Evolutionary conservation across 176 grass and related monocot genomes (phyloP), one percentile per base, ranked within the genome.

Genomic region (Canna indica): DNA sequence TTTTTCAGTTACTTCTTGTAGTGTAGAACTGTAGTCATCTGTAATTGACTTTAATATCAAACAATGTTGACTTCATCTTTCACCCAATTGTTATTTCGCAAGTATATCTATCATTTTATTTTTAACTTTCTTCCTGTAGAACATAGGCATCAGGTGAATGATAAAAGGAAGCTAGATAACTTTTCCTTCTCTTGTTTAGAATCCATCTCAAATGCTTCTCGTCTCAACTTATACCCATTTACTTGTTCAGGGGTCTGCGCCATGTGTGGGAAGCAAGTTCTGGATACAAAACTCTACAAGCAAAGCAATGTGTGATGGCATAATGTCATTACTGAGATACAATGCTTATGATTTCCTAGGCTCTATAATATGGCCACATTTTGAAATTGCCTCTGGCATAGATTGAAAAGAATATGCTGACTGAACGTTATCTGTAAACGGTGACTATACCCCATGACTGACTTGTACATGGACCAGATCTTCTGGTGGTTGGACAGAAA

Each of bases 201-300:
- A 30, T 47, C 67, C 3, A 77, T 1, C 10, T 48, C 25, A n/a
- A 52, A 32, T 77, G 2, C 6, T 44, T 14, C 33, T 33, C n/a
- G n/a, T 17, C 31, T 52, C n/a, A 48, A 34, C 27, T 35, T 22
- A 44, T 56, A 28, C 64, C 7, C 5, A 7, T 28, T 62, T 64
- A 15, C 63, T 60, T 42, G 24, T 76, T 59, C 71, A 99, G 94
- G 94, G 0, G 94, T 99, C 6, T 99, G 94, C 39, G 94, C 89
- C 28, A 88, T 99, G 89, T 99, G 94, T 12, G 94, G 94, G 17
- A 99, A 93, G 77, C 94, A 99, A 82, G 94, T 99, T 25, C 77
- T 99, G 64, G 94, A 99, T 67, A 99, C 94, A 2, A 93, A 93
- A 73, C 41, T 89, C 2, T 99, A 99, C 82, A 99, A 90, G 78